Evolutionary conservation across 2,329 filamentous ascomycete species (phyloP), one percentile per base, ranked within the genome.

Genomic region (Fusarium incarnatum): DNA sequence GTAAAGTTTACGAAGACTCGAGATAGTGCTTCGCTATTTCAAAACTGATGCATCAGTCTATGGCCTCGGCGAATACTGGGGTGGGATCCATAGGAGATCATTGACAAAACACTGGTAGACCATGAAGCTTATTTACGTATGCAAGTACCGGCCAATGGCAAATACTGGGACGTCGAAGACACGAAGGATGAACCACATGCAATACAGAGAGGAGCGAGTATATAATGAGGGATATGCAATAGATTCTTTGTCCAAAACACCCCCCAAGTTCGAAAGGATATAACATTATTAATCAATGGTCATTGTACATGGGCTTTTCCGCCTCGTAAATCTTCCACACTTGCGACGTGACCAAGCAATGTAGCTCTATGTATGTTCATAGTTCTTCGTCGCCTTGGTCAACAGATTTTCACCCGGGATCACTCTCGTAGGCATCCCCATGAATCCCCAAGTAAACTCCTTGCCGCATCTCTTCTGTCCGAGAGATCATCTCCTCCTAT

Each of bases 211-310:
- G 54, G 52, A 30, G 27, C 27, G 40, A 56, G 61, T 37, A 44
- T 59, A 47, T 28, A 62, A 44, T 71, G 68, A 67, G 65, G 63
- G 60, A 66, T 66, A 70, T 71, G 68, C 60, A 67, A 70, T 70
- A 70, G 61, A 72, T 72, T 72, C 61, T 67, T 71, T 67, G 66
- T 70, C 69, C 70, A 73, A 73, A 73, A 72, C 68, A 72, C 60
- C 72, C 60, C 68, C 65, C 53, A 56, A 70, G 68, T 67, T 72
- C 62, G 73, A 72, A 73, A 72, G 77, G 78, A 79, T 72, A 74
- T 75, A 80, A 76, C 75, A 81, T 80, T 81, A 81, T 79, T 81
- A 81, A 77, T 78, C 78, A 80, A 78, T 70, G 75, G 76, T 81
- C 80, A 80, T 81, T 81, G 80, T 82, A 82, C 80, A 82, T 70